These are phyloP conservation scores for Russula sp. DNA, from an alignment of 768 basidiomycete genomes.

Conservation along the genomic window DNA sequence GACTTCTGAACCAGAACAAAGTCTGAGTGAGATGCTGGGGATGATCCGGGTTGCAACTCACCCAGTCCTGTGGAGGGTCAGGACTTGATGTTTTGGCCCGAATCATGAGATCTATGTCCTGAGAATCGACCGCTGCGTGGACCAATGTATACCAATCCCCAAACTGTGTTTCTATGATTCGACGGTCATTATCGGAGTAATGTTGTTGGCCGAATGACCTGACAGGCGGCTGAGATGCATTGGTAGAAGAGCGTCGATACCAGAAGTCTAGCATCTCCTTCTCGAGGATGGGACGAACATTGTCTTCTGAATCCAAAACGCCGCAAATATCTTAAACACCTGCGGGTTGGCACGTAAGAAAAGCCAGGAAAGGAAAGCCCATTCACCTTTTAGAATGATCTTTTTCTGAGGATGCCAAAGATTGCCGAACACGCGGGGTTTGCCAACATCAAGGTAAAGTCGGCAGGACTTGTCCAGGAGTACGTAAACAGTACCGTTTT, in stretches of 20 bases:
- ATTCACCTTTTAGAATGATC: slow-evolving; percentile 13
- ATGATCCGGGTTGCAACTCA: not conserved
- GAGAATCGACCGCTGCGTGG: not conserved
- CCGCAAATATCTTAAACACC: not conserved
- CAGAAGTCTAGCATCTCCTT: not conserved
- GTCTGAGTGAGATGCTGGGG: not conserved
- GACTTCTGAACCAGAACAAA: not conserved
- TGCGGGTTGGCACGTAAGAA: not conserved
- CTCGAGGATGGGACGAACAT: not conserved
- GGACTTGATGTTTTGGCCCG: not conserved
- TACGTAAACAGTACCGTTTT: not conserved
- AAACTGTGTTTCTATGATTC: not conserved
- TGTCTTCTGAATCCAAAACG: slow-evolving; percentile 1
- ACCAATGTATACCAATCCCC: not conserved
- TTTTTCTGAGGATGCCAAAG: slow-evolving; percentile 1
- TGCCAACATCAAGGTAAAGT: not conserved
- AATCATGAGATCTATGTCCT: not conserved
- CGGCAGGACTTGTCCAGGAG: not conserved
- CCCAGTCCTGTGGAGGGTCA: not conserved
- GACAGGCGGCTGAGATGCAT: not conserved
- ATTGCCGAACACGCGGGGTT: not conserved
- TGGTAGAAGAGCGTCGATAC: not conserved
- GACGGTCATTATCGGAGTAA: not conserved
- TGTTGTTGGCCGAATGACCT: not conserved
- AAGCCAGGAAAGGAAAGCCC: not conserved